Evolutionary conservation across 2,329 filamentous ascomycete genomes (phyloP), one percentile per base, ranked within the genome.

Genomic region (Orbilia quercus): DNA sequence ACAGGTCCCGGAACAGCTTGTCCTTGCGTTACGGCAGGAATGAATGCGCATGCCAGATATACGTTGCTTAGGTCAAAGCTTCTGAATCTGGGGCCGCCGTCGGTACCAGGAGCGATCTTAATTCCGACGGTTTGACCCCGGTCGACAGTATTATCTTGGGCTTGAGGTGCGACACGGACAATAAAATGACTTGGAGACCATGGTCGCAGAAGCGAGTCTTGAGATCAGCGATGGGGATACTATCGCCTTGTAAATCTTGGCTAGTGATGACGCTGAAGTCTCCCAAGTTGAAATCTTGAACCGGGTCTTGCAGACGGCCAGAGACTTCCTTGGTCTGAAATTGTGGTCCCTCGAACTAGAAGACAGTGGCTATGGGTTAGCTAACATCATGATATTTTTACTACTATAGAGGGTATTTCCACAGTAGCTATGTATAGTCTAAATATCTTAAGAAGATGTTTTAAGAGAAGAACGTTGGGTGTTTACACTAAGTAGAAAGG

Each of bases 111-210:
- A 2, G 54, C 45, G 28, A 69, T 59, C 20, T 48, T 69, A 16
- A 69, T 54, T 1, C 64, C 64, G 18, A 54, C 45, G 14, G 16
- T 36, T 28, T n/a, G 1, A 9, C 47, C 47, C 14, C 64, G 23
- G 20, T 60, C 64, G 2, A 16, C 20, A 11, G 20, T 22, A 1
- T 12, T 18, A 9, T 69, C 64, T 28, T 60, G 54, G n/a, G 28
- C 2, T 25, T 9, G 18, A 1, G 45, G 54, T 1, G 64, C 48
- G 9, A 69, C 36, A 16, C 64, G 45, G 14, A 34, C 45, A 7
- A 54, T 47, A 18, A 45, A 69, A 16, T 69, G 64, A 14, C n/a
- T 60, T 36, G 22, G 54, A 3, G 64, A 60, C 6, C 64, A 69
- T 5, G 45, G 64, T 7, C 54, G 18, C 2, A 69, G 16, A 1